Conservation (phyloP, 169 alveolate species). For the Plasmodium relictum region DNA sequence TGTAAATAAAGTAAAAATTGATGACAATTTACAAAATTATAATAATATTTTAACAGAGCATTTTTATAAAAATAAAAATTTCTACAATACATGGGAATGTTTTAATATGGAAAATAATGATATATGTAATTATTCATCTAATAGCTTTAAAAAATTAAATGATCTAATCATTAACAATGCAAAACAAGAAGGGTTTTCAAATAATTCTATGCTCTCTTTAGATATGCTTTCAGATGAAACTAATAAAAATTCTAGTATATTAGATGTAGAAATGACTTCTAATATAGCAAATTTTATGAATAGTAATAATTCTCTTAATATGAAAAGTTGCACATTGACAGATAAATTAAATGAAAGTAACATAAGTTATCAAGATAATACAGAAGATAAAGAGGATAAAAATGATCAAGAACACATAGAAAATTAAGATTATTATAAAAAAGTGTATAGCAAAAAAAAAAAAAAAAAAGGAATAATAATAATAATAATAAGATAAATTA, state of each 20-base stretch:
- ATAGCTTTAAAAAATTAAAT: not conserved
- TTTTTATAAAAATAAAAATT: conserved; percentile 66
- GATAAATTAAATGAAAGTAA: not conserved
- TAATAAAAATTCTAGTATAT: not conserved
- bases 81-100: conserved; percentile 67
- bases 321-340: not conserved
- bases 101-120: not conserved
- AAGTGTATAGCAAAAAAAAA: no score
- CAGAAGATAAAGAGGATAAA: not conserved
- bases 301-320: not conserved
- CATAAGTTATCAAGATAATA: not conserved
- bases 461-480: no score
- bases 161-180: not conserved
- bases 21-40: conserved; percentile 40
- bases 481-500: no score
- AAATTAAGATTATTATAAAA: no score
- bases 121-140: not conserved
- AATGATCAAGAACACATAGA: not conserved
- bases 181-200: conserved; percentile 2
- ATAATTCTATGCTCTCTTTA: conserved; percentile 9
- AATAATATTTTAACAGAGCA: conserved; percentile 52
- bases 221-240: conserved; percentile 4
- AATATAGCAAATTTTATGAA: conserved; percentile 1
- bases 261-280: conserved; percentile 20
- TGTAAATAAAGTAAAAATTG: conserved; percentile 29